phyloP scores from a whole-genome alignment of 148 eudicot genomes.

The Talinum fruticosum region DNA sequence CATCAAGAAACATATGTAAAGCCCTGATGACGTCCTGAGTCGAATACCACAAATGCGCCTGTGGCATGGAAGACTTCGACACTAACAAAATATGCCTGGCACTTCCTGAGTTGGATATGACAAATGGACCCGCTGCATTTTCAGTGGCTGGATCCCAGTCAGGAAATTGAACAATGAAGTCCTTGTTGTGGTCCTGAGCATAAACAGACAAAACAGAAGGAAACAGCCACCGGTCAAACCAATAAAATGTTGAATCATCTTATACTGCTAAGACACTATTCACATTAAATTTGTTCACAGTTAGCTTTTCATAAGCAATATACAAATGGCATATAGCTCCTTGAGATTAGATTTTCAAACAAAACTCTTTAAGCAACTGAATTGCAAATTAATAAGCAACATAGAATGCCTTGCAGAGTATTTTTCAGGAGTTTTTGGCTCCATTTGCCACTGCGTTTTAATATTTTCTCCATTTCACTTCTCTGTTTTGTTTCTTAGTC shows the following conservation, averaged over 20 bases:
- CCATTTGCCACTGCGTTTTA: too few species aligned
- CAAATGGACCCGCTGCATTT: neutral
- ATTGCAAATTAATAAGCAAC: neutral
- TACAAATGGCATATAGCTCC: neutral
- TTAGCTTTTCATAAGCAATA: neutral
- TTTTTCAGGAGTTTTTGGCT: too few species aligned
- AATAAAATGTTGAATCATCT: neutral
- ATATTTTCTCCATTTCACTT: too few species aligned
- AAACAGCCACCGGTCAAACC: neutral
- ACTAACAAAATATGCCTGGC: constrained; percentile 51
- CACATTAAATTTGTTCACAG: neutral
- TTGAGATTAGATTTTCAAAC: neutral
- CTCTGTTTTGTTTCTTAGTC: too few species aligned
- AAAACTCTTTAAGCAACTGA: neutral
- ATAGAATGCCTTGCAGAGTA: neutral
- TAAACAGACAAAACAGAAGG: constrained; percentile 1
- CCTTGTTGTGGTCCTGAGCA: constrained; percentile 85
- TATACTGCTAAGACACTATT: neutral
- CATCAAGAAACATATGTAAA: constrained; percentile 73
- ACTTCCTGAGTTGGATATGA: constrained; percentile 7
- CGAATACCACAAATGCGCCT: constrained; percentile 85
- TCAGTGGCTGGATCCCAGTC: constrained; percentile 77
- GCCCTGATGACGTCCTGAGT: constrained; percentile 60
- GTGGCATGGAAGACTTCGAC: constrained; percentile 50
- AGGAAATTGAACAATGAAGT: constrained; percentile 85